Evolutionary conservation across 2,329 filamentous ascomycete genomes (phyloP).

Genomic region (Onygenales sp.): DNA sequence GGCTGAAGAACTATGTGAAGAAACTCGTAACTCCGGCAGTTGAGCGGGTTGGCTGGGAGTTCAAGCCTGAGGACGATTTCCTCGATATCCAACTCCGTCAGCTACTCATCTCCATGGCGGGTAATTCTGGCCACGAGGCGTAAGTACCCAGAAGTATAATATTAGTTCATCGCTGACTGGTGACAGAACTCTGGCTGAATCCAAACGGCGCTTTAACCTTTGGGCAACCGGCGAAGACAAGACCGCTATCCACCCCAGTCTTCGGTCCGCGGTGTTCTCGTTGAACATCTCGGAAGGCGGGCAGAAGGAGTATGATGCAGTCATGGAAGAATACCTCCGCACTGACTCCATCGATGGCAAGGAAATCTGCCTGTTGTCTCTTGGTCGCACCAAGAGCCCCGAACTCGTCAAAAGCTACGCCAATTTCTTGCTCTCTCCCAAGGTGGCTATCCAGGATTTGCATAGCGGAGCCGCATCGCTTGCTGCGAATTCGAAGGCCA

Average conservation of each 20-base stretch:
- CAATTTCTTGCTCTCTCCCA: constrained; percentile 68
- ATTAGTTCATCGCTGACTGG: constrained; percentile 1
- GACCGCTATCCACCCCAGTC: constrained; percentile 66
- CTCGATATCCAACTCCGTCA: constrained; percentile 74
- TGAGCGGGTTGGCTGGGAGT: constrained; percentile 78
- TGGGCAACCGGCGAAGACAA: constrained; percentile 60
- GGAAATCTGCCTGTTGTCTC: constrained; percentile 67
- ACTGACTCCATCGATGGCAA: constrained; percentile 85
- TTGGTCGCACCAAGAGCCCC: constrained; percentile 63
- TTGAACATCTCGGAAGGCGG: constrained; percentile 67
- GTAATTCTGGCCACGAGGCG: constrained; percentile 65
- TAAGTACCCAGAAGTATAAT: constrained; percentile 34
- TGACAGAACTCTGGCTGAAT: constrained; percentile 58
- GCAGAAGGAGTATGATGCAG: constrained; percentile 57
- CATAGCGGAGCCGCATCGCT: constrained; percentile 70
- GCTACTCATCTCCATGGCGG: constrained; percentile 66
- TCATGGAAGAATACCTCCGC: constrained; percentile 76
- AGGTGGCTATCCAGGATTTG: constrained; percentile 79
- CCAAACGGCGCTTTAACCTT: constrained; percentile 67
- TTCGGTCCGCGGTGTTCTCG: constrained; percentile 71
- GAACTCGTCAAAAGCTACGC: constrained; percentile 60
- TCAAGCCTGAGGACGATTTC: constrained; percentile 67
- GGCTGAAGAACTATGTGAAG: constrained; percentile 67
- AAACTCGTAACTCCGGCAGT: constrained; percentile 67
- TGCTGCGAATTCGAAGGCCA: constrained; percentile 61